Evolutionary conservation across 495 filamentous ascomycete species (phyloP), one percentile per base, ranked within the genome.

Genomic region (Extremus antarcticus): DNA sequence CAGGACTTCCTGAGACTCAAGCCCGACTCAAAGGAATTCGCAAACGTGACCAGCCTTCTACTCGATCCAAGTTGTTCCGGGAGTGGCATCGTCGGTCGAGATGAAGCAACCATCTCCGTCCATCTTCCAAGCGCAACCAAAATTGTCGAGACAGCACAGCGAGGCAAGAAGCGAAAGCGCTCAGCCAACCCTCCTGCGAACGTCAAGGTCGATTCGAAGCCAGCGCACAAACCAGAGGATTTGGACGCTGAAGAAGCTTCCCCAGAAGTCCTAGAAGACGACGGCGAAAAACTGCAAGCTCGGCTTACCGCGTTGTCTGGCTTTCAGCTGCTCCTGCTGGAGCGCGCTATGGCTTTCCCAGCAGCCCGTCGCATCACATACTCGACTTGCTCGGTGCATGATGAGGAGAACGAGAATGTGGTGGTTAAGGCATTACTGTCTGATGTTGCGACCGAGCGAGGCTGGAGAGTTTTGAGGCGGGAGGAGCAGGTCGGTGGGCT

Each of bases 61-160:
- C 78, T 98, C 0, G 94, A 98, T 67, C 92, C 92, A 0, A 91
- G 86, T 60, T 98, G 92, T 62, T 94, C 89, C 0, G 92, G 92
- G 0, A 94, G 87, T 64, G 92, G 92, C 0, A 98, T 98, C 22
- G 82, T 95, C 9, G 87, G 89, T 3, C 78, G 92, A 11, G 85
- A 94, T 39, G 87, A 90, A 51, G 74, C 66, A 53, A 68, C 48
- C 19, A 76, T 74, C 60, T 79, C 79, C 54, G 64, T 89, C 11
- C 73, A 79, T 50, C 67, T 77, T 1, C 80, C 80, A 1, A 19
- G 11, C 9, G 32, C 52, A 1, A 8, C 38, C 2, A 23, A 25
- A 15, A 40, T 17, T 3, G 32, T n/a, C 3, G 24, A 24, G n/a
- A 20, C 21, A 21, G 32, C 25, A 20, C 11, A 3, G 17, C n/a